Base-by-base conservation (phyloP, 768 basidiomycete genomes). In the Chalciporus piperatus region DNA sequence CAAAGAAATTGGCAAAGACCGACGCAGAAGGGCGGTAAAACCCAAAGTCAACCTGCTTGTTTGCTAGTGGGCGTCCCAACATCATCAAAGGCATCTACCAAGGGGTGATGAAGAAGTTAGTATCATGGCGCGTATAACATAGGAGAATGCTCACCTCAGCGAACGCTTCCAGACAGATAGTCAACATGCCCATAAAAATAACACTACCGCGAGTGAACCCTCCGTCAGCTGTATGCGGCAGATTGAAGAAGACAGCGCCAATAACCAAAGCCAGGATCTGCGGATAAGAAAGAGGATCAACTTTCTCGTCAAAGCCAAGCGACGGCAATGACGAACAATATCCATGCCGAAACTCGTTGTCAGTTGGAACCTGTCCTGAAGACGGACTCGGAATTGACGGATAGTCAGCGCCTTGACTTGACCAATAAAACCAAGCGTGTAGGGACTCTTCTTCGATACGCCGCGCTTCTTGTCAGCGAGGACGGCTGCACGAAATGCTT, bases 141-240 rank as follows among this genome's bases (percentile, higher is more conserved):
- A 17, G 22, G 45, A 28, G 48, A 58, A 62, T 46, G 66, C 69
- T 23, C 65, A 82, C 78, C 74, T 87, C 89, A 41, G 80, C 77
- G 58, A 89, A 89, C 0, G 86, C 86, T 59, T 89, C 84, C 47
- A 90, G 72, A 63, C 80, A 80, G 41, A 82, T 83, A 0, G 83
- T 80, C 40, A 93, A 67, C 51, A 90, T 67, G 14, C 82, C 82
- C 35, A 77, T 69, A 65, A 94, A 93, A 47, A 95, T 79, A 27
- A 92, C 82, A 69, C 88, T 78, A 41, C 90, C 91, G 55, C 92
- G 82, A 22, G 92, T 92, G 71, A 97, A 97, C 0, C 86, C 89
- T 28, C 93, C 93, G 38, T 79, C 77, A 6, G 92, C 81, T 0
- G 87, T 85, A 13, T 77, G 61, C 2, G 90, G 88, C 44, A 87